Evolutionary conservation across 768 basidiomycete genomes (phyloP).

Genomic region (Holtermanniella nyarrowii): DNA sequence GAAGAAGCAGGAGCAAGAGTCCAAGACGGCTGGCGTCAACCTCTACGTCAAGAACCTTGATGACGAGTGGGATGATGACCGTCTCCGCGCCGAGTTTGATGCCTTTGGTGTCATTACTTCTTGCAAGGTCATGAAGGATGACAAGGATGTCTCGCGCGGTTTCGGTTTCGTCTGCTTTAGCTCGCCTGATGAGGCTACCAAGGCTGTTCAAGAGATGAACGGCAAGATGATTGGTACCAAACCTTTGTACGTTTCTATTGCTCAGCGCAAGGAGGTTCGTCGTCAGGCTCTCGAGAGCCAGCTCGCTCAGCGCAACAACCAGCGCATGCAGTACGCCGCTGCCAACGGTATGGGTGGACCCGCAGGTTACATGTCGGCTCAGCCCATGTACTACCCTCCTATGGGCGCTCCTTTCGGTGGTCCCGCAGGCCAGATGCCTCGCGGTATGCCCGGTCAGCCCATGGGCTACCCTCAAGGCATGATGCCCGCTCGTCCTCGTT

Average conservation of each 20-base stretch:
- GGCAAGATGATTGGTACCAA: constrained; percentile 99
- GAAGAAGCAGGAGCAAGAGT: constrained; percentile 91
- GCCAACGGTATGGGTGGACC: constrained; percentile 62
- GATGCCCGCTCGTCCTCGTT: constrained; percentile 23
- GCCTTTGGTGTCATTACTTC: constrained; percentile 94
- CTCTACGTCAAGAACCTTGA: constrained; percentile 99
- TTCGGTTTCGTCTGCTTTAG: constrained; percentile 99
- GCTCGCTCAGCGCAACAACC: constrained; percentile 86
- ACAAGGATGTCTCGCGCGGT: constrained; percentile 71
- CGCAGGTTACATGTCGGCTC: constrained; percentile 64
- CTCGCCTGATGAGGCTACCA: constrained; percentile 95
- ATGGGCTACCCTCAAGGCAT: constrained; percentile 55
- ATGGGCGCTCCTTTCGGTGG: constrained; percentile 69
- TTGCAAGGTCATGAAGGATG: constrained; percentile 98
- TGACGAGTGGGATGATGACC: constrained; percentile 86
- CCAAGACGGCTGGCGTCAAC: constrained; percentile 98
- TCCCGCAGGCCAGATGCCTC: constrained; percentile 48
- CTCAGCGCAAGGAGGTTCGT: constrained; percentile 95
- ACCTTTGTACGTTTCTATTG: constrained; percentile 95
- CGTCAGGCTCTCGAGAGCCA: constrained; percentile 97
- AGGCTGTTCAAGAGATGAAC: constrained; percentile 99
- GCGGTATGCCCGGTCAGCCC: constrained; percentile 60
- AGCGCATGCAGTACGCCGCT: constrained; percentile 90
- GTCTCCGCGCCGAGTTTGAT: constrained; percentile 91
- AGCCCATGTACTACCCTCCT: constrained; percentile 67